Evolutionary conservation across 2,329 filamentous ascomycete genomes (phyloP).

Genomic region (Metarhizium brunneum): DNA sequence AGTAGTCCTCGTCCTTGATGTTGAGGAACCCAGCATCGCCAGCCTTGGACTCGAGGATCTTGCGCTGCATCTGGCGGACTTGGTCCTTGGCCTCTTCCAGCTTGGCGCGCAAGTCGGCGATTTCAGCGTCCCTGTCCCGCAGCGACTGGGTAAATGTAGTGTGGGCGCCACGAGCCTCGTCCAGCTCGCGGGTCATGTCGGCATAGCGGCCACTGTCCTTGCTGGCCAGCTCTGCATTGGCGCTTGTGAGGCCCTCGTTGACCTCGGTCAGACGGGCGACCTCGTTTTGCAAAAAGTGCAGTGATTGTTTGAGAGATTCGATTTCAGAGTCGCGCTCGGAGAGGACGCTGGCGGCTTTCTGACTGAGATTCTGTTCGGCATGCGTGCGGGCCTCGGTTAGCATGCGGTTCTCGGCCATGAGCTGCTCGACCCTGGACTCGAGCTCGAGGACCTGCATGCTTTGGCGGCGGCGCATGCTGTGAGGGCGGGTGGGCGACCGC

Average conservation of each 20-base stretch:
- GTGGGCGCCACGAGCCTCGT: constrained; percentile 56
- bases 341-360: constrained; percentile 60
- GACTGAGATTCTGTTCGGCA: constrained; percentile 56
- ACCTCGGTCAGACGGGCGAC: constrained; percentile 71
- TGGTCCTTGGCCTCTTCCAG: constrained; percentile 62
- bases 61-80: constrained; percentile 40
- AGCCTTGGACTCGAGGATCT: constrained; percentile 50
- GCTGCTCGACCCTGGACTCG: constrained; percentile 73
- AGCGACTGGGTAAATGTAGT: constrained; percentile 54
- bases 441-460: constrained; percentile 96
- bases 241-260: constrained; percentile 69
- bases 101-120: constrained; percentile 67
- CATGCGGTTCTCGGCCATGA: constrained; percentile 74
- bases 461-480: constrained; percentile 92
- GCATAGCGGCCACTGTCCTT: constrained; percentile 67
- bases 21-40: constrained; percentile 66
- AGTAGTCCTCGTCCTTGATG: constrained; percentile 85
- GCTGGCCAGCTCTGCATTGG: constrained; percentile 66
- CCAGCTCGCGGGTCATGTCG: constrained; percentile 58
- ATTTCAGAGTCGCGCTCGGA: constrained; percentile 83
- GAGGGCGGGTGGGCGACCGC: constrained; percentile 84
- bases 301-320: constrained; percentile 65
- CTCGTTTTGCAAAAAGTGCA: constrained; percentile 75
- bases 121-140: constrained; percentile 76
- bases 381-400: constrained; percentile 64